Conservation (phyloP, 2,329 filamentous ascomycete species). For the Ilyonectria destructans region DNA sequence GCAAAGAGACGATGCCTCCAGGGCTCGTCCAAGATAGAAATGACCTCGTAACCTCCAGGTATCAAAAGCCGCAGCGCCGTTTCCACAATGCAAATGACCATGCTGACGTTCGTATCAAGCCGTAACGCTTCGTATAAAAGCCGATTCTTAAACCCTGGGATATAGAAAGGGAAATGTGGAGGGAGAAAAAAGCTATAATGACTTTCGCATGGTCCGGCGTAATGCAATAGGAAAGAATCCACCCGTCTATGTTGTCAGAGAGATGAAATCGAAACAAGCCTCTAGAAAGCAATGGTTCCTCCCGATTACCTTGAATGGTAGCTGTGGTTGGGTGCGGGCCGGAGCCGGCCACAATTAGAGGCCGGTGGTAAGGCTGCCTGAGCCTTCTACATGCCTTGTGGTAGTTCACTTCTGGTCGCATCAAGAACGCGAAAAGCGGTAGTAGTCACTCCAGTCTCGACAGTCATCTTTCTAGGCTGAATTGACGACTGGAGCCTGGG, state of each 20-base stretch:
- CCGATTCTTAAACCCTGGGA: conserved; percentile 3
- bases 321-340: background rate
- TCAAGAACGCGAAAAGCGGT: background rate
- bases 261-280: conserved; percentile 13
- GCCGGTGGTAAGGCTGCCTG: background rate
- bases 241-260: conserved; percentile 16
- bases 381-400: background rate
- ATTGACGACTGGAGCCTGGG: conserved; percentile 17
- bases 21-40: background rate
- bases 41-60: conserved; percentile 3
- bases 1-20: conserved; percentile 3
- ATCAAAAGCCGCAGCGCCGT: conserved; percentile 21
- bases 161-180: background rate
- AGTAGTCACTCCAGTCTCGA: conserved; percentile 1
- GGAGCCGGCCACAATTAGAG: background rate
- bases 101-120: conserved; percentile 22
- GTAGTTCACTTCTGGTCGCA: background rate
- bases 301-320: conserved; percentile 12
- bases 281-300: background rate
- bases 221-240: conserved; percentile 8
- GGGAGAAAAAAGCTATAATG: background rate
- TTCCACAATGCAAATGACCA: conserved; percentile 22
- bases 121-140: conserved; percentile 16
- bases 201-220: background rate
- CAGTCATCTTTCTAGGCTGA: conserved; percentile 11